Percentiles rank a stretch among this genome's conserved stretches.
Evolutionary conservation across 768 basidiomycete species (phyloP).

Genomic region (Boletus coccyginus): DNA sequence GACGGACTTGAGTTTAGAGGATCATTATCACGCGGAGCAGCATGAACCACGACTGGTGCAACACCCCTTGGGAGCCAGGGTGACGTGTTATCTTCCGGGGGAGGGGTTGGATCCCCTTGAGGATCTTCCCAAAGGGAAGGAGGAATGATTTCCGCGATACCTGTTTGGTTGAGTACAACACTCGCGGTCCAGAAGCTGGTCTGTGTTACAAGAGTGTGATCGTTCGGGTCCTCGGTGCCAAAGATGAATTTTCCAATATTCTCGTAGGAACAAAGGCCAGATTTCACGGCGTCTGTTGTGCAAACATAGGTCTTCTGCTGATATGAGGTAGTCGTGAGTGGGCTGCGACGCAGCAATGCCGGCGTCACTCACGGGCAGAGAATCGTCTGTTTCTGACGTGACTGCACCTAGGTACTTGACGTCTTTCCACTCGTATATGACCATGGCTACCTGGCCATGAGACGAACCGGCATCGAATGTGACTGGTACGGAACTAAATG

Average conservation of each 20-base stretch:
- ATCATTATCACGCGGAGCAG: slow-evolving; percentile 21
- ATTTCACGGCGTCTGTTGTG: slow-evolving; percentile 73
- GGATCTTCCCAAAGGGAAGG: slow-evolving; percentile 58
- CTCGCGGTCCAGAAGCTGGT: slow-evolving; percentile 90
- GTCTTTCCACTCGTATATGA: slow-evolving; percentile 96
- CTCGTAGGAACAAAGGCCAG: slow-evolving; percentile 63
- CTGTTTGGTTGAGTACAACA: slow-evolving; percentile 53
- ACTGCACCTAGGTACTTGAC: slow-evolving; percentile 76
- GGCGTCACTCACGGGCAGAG: slow-evolving; percentile 58
- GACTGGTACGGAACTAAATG: slow-evolving; percentile 41
- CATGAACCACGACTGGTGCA: slow-evolving; percentile 7
- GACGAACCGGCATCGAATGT: slow-evolving; percentile 70
- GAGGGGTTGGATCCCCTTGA: slow-evolving; percentile 55
- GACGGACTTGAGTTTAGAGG: slow-evolving; percentile 48
- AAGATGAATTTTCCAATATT: slow-evolving; percentile 92
- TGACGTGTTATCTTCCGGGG: slow-evolving; percentile 44
- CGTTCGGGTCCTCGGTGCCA: slow-evolving; percentile 49
- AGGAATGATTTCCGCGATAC: slow-evolving; percentile 8
- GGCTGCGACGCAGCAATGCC: slow-evolving; percentile 10
- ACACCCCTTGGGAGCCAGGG: slow-evolving; percentile 43
- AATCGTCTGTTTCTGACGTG: slow-evolving; percentile 50
- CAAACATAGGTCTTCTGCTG: slow-evolving; percentile 92
- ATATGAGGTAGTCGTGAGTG: slow-evolving; percentile 17
- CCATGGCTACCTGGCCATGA: slow-evolving; percentile 87
- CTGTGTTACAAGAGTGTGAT: slow-evolving; percentile 55